Conservation (phyloP, 2,329 filamentous ascomycete species). For the Conoideocrella luteorostrata region DNA sequence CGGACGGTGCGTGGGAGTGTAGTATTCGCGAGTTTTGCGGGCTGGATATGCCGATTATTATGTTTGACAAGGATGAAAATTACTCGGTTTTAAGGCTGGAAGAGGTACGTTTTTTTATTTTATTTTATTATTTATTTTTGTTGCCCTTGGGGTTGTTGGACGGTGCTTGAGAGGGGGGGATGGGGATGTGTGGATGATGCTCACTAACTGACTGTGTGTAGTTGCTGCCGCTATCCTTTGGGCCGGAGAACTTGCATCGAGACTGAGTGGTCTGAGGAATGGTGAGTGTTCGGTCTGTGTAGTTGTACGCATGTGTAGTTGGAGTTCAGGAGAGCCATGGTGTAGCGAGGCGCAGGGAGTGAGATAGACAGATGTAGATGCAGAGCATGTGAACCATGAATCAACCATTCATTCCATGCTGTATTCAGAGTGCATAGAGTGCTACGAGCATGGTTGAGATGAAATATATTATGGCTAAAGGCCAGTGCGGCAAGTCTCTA, state of each 20-base stretch:
- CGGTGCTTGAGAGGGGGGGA: too few species aligned
- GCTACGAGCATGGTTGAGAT: too few species aligned
- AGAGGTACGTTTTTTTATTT: constrained; percentile 41
- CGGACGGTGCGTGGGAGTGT: constrained; percentile 29
- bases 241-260: constrained; percentile 47
- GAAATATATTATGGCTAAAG: too few species aligned
- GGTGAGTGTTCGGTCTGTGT: not conserved
- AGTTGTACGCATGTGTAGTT: too few species aligned
- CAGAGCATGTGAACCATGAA: too few species aligned
- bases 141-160: not conserved
- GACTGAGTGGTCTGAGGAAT: not conserved
- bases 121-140: not conserved
- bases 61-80: constrained; percentile 80
- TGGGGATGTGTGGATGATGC: too few species aligned
- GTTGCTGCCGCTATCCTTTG: constrained; percentile 64
- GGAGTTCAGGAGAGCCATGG: too few species aligned
- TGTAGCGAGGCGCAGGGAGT: too few species aligned
- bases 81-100: constrained; percentile 65
- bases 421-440: too few species aligned
- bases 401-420: too few species aligned
- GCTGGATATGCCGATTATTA: constrained; percentile 69
- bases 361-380: too few species aligned
- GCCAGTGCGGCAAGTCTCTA: too few species aligned
- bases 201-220: constrained; percentile 26
- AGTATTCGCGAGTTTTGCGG: constrained; percentile 73